Percentiles rank a stretch among this genome's conserved stretches.
Evolutionary conservation across 805 yeast species (phyloP).

Genomic region (Starmerella sp.): DNA sequence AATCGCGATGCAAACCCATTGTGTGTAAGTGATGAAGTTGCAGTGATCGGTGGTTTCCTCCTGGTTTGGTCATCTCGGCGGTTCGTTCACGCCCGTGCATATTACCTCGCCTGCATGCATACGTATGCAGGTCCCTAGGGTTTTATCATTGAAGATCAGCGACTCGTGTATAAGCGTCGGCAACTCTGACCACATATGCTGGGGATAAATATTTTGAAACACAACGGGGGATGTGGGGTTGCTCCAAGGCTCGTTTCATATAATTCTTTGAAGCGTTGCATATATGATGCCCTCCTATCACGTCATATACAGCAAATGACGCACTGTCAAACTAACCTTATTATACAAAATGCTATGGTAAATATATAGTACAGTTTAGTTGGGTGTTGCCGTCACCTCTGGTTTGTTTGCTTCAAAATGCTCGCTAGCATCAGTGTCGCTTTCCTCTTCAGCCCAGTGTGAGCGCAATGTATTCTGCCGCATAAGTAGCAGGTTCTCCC

Average conservation of each 20-base stretch:
- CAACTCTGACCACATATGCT: too few relatives aligned
- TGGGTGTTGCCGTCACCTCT: background rate
- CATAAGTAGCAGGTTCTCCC: conserved; percentile 10
- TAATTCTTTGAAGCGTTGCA: too few relatives aligned
- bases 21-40: background rate
- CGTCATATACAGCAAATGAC: too few relatives aligned
- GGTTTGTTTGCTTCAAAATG: background rate
- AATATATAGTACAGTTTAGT: too few relatives aligned
- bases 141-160: background rate
- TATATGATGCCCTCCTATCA: too few relatives aligned
- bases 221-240: too few relatives aligned
- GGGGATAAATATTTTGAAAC: too few relatives aligned
- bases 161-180: too few relatives aligned
- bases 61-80: background rate
- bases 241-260: too few relatives aligned
- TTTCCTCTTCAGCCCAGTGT: conserved; percentile 16
- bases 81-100: background rate
- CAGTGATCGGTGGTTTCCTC: background rate
- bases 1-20: background rate
- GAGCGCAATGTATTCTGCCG: conserved; percentile 19
- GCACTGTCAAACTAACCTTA: too few relatives aligned
- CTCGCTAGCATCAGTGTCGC: conserved; percentile 2
- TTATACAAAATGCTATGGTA: background rate
- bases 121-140: background rate
- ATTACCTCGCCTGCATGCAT: conserved; percentile 2